phyloP scores from a whole-genome alignment of 1,284 basidiomycete genomes.

The Prillingera fragicola region DNA sequence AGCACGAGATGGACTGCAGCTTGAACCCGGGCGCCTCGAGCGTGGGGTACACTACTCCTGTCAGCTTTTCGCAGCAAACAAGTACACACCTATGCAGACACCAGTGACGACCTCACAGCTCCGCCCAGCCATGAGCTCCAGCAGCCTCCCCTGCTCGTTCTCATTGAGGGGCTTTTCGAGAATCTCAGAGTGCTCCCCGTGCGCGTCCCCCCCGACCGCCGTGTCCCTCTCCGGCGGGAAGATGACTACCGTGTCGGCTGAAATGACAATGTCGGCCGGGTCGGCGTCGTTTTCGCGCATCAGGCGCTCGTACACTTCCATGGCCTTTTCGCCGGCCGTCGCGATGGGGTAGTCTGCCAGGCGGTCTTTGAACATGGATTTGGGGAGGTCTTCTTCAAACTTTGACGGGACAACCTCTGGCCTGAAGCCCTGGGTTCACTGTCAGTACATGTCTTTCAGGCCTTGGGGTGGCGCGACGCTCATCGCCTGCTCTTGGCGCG shows the following conservation, averaged over 20 bases:
- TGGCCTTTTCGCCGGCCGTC: constrained; percentile 84
- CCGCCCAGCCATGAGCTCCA: constrained; percentile 67
- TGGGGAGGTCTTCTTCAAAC: constrained; percentile 75
- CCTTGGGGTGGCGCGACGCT: too few species aligned
- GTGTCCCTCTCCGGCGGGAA: constrained; percentile 67
- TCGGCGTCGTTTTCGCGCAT: constrained; percentile 69
- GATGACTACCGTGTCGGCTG: constrained; percentile 87
- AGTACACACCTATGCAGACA: constrained; percentile 63
- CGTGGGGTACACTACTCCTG: constrained; percentile 65
- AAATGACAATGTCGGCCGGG: constrained; percentile 85
- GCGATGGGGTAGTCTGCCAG: constrained; percentile 89
- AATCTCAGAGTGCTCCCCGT: constrained; percentile 39
- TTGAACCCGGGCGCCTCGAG: constrained; percentile 79
- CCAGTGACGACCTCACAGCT: constrained; percentile 89
- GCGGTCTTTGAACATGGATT: constrained; percentile 62
- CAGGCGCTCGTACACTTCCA: constrained; percentile 84
- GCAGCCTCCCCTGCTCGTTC: constrained; percentile 60
- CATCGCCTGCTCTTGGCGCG: constrained; percentile 22
- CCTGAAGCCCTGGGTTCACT: constrained; percentile 62
- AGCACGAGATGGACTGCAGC: constrained; percentile 78
- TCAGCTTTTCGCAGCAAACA: background rate
- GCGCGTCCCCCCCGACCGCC: constrained; percentile 22
- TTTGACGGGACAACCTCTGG: constrained; percentile 85
- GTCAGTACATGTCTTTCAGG: background rate
- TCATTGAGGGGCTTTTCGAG: constrained; percentile 81